Evolutionary conservation across 805 yeast genomes (phyloP).

Genomic region (Saturnispora besseyi): DNA sequence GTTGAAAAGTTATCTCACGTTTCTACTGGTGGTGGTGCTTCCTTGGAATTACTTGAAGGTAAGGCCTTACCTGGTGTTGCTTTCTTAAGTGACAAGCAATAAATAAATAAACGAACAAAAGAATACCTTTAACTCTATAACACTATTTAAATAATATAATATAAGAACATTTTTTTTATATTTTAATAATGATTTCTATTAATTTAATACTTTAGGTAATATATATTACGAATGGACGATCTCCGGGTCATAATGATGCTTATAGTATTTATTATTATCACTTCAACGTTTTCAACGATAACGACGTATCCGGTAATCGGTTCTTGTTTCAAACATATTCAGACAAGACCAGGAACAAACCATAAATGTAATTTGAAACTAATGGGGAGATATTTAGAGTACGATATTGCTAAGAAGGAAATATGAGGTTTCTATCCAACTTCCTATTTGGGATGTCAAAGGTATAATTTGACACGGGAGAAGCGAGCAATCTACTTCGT

Average conservation of each 20-base stretch:
- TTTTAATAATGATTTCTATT: background rate
- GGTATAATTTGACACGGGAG: background rate
- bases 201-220: too few species aligned
- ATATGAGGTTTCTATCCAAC: too few species aligned
- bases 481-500: background rate
- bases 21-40: constrained; percentile 99
- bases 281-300: too few species aligned
- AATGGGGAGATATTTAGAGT: too few species aligned
- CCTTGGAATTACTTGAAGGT: constrained; percentile 97
- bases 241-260: too few species aligned
- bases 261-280: too few species aligned
- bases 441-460: background rate
- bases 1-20: constrained; percentile 96
- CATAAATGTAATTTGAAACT: too few species aligned
- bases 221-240: too few species aligned
- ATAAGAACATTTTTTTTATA: background rate
- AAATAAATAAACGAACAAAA: background rate
- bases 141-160: background rate
- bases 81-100: constrained; percentile 67
- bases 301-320: too few species aligned
- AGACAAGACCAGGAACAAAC: too few species aligned
- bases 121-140: background rate
- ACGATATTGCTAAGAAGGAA: too few species aligned
- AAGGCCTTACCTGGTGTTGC: constrained; percentile 97
- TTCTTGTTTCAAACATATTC: too few species aligned